Evolutionary conservation across 108 stramenopile genomes (phyloP), one percentile per base, ranked within the genome.

Genomic region (Nitzschia inconspicua): DNA sequence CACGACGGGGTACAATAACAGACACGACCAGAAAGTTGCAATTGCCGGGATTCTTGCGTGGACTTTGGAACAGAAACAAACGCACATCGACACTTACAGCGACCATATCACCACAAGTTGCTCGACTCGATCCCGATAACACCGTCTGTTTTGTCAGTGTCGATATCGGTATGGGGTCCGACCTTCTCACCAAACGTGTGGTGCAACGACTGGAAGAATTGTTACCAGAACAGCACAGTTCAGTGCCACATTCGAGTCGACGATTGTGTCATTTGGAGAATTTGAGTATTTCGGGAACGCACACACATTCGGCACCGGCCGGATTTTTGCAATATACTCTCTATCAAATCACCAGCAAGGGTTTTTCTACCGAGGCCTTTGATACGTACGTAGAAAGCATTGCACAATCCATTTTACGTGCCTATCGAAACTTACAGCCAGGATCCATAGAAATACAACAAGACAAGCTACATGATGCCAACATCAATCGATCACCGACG

Each of bases 301-400:
- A 84, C 43, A 80, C 78, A 24, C 83, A 84, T 61, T 73, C 70
- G 23, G 83, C 66, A 0, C 76, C 83, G 2, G 76, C 64, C 23
- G 83, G 83, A 2, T 84, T 84, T 48, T 68, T 84, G 5, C 83
- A 84, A 47, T 76, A 84, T 44, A 58, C 73, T 14, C 42, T 80
- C 13, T 84, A 73, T 57, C 83, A 84, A 65, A 53, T 84, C 26
- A 71, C 78, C 9, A 64, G 52, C 29, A 10, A 37, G 8, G 83
- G 83, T 46, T 84, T 62, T 29, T 66, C 75, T 13, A 57, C 48
- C n/a, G 64, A 77, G 36, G 60, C 65, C n/a, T 30, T 84, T 11
- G 73, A 78, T 27, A 44, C 74, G 16, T 71, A 54, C n/a, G 78
- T 75, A 5, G 61, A 76, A 25, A 76, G 78, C 16, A 53, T 80